A percentile compares a stretch with the other conserved stretches of the same genome.
Evolutionary conservation across 2,329 filamentous ascomycete species (phyloP).

Genomic region (Venturia effusa): DNA sequence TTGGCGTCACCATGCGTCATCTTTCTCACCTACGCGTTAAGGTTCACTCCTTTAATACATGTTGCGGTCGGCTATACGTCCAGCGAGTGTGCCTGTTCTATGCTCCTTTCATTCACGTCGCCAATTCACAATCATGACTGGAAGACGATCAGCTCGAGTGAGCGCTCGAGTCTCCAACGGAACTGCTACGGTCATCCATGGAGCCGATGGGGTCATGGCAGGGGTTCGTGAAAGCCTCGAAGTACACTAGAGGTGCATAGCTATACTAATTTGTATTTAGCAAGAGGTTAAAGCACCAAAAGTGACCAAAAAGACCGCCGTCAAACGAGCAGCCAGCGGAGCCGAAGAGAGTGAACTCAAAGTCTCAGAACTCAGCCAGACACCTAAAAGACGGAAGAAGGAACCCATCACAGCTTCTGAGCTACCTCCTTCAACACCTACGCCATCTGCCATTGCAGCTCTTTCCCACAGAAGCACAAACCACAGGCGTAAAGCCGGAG

Average conservation of each 20-base stretch:
- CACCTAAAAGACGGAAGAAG: conserved; percentile 1
- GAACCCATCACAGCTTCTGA: neutral
- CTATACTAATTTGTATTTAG: neutral
- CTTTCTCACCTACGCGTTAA: neutral
- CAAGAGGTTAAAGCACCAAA: neutral
- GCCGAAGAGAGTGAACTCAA: neutral
- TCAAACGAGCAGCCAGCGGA: neutral
- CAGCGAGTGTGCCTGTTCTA: neutral
- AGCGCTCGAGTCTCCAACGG: neutral
- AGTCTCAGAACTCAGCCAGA: neutral
- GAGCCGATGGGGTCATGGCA: neutral
- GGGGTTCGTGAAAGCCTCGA: neutral
- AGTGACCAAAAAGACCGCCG: neutral
- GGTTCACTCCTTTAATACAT: neutral
- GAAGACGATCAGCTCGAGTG: neutral
- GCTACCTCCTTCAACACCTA: conserved; percentile 7
- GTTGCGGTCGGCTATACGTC: neutral
- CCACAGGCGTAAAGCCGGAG: neutral
- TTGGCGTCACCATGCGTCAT: neutral
- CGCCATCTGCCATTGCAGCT: conserved; percentile 1
- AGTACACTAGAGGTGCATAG: neutral
- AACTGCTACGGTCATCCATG: neutral
- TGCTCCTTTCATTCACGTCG: neutral
- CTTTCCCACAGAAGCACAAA: neutral
- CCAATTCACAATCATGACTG: neutral